A percentile compares a stretch with the other conserved stretches of the same genome.
These are phyloP conservation scores for Mycena haematopus DNA, from an alignment of 768 basidiomycete genomes.

Conservation along the genomic window DNA sequence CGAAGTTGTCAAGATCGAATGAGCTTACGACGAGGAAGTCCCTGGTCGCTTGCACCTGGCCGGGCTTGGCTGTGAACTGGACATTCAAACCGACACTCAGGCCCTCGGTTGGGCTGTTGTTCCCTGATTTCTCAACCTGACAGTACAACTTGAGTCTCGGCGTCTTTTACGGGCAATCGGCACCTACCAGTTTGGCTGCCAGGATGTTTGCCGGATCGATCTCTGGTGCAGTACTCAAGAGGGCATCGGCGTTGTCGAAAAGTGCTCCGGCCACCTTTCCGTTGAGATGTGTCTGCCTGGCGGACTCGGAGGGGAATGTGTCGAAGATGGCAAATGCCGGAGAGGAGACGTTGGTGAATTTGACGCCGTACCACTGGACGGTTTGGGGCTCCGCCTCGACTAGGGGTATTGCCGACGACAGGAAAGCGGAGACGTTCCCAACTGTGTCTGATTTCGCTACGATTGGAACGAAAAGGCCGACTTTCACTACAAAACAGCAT, in stretches of 20 bases:
- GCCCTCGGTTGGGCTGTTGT: neutral
- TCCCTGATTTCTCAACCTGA: neutral
- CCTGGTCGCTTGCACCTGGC: slow-evolving; percentile 1
- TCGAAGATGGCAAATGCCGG: slow-evolving; percentile 46
- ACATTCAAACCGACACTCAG: slow-evolving; percentile 40
- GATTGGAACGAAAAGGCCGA: neutral
- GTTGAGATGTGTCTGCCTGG: slow-evolving; percentile 27
- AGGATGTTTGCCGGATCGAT: slow-evolving; percentile 28
- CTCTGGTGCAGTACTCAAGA: slow-evolving; percentile 37
- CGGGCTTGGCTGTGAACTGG: slow-evolving; percentile 28
- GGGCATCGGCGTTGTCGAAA: slow-evolving; percentile 36
- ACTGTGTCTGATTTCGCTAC: neutral
- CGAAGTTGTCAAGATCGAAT: neutral
- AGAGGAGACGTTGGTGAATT: slow-evolving; percentile 32
- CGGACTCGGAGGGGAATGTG: slow-evolving; percentile 42
- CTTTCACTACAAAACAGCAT: neutral
- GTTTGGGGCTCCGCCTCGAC: slow-evolving; percentile 43
- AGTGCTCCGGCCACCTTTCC: slow-evolving; percentile 41
- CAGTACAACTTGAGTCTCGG: neutral
- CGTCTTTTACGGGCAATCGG: neutral
- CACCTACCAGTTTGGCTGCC: neutral
- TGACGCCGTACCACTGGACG: slow-evolving; percentile 47
- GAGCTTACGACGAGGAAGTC: neutral
- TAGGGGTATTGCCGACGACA: slow-evolving; percentile 32
- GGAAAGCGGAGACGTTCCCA: neutral